Evolutionary conservation across 2,329 filamentous ascomycete species (phyloP).

Genomic region (Dryadomyces sulphureus): DNA sequence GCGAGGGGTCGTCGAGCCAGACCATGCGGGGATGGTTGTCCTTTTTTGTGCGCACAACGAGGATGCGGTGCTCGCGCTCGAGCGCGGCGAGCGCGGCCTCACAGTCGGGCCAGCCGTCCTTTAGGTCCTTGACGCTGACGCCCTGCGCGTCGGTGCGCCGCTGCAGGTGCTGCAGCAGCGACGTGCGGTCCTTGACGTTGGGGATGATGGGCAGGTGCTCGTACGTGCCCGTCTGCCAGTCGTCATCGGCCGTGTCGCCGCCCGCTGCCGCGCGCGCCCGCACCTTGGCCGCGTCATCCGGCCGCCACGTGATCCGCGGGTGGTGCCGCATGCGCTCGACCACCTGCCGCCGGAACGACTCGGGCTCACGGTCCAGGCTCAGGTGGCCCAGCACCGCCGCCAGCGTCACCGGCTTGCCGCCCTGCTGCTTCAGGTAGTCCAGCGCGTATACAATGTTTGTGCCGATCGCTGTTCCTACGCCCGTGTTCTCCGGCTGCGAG

Average conservation of each 20-base stretch:
- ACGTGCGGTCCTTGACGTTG: constrained; percentile 61
- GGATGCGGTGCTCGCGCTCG: constrained; percentile 62
- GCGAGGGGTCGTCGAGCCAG: constrained; percentile 73
- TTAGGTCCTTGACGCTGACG: constrained; percentile 75
- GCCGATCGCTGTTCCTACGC: constrained; percentile 65
- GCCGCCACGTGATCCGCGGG: constrained; percentile 41
- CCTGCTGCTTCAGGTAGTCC: constrained; percentile 63
- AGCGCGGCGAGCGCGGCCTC: constrained; percentile 64
- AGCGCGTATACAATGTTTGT: constrained; percentile 82
- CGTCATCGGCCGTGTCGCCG: constrained; percentile 1
- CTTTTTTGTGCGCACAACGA: constrained; percentile 85
- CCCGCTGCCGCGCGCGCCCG: background rate
- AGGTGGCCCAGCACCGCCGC: constrained; percentile 69
- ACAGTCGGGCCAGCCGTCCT: constrained; percentile 88
- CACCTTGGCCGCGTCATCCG: constrained; percentile 29
- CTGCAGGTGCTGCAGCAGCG: constrained; percentile 71
- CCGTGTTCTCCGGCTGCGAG: constrained; percentile 63
- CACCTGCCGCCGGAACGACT: constrained; percentile 49
- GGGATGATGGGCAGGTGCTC: constrained; percentile 68
- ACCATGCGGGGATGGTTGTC: constrained; percentile 75
- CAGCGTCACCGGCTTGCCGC: constrained; percentile 53
- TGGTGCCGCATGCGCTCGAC: constrained; percentile 53
- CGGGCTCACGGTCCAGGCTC: constrained; percentile 48
- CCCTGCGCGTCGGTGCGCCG: constrained; percentile 66
- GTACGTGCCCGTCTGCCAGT: constrained; percentile 56